These are phyloP conservation scores for Penicillium robsamsonii DNA, from an alignment of 495 filamentous ascomycete genomes.

Conservation along the genomic window DNA sequence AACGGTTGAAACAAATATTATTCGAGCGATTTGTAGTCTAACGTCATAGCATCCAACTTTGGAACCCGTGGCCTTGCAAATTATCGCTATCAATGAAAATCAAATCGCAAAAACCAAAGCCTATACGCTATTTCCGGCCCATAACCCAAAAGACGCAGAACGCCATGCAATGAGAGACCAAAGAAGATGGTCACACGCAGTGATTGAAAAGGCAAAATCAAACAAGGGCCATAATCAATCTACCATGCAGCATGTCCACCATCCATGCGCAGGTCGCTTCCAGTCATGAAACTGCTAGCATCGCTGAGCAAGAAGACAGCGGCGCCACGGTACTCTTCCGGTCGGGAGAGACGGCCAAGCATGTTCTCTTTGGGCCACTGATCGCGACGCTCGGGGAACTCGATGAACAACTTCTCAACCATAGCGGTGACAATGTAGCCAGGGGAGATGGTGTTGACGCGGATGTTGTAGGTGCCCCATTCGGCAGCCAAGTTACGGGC, in stretches of 20 bases:
- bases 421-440: slow-evolving; percentile 95
- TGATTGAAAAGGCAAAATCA: slow-evolving; percentile 1
- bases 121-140: slow-evolving; percentile 11
- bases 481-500: slow-evolving; percentile 80
- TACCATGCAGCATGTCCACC: slow-evolving; percentile 82
- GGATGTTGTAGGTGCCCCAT: slow-evolving; percentile 84
- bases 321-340: slow-evolving; percentile 77
- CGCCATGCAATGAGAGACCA: slow-evolving; percentile 29
- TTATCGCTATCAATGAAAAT: background rate
- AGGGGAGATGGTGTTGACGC: slow-evolving; percentile 92
- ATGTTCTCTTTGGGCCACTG: slow-evolving; percentile 89
- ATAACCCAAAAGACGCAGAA: slow-evolving; percentile 3
- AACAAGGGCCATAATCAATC: slow-evolving; percentile 6
- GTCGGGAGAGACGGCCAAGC: slow-evolving; percentile 74
- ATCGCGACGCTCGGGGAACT: slow-evolving; percentile 69
- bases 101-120: background rate
- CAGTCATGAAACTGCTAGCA: slow-evolving; percentile 86
- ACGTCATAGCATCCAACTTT: slow-evolving; percentile 4
- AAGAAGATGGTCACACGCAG: slow-evolving; percentile 10
- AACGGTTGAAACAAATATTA: background rate
- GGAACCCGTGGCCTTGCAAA: background rate
- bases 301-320: slow-evolving; percentile 84
- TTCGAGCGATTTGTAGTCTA: slow-evolving; percentile 26
- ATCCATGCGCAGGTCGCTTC: slow-evolving; percentile 75
- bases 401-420: slow-evolving; percentile 75